Base-by-base conservation (phyloP, 495 filamentous ascomycete genomes). In the Letharia columbiana region DNA sequence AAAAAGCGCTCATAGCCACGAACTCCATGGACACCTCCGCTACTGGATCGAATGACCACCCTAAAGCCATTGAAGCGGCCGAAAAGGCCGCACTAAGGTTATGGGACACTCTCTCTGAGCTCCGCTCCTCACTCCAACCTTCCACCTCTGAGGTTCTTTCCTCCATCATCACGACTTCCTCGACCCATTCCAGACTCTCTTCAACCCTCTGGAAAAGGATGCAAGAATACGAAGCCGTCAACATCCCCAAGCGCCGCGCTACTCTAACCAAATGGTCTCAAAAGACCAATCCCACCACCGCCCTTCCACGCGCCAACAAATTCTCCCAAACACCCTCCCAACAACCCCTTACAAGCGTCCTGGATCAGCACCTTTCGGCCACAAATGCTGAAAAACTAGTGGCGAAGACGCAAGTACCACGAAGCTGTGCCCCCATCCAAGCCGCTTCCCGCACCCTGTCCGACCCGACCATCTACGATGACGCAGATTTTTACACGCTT, bases 401-500 rank as follows among this genome's bases (percentile, higher is more conserved):
- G 44, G 82, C 80, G 71, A 76, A 86, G 71, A 86, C 91, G 61
- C 63, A 79, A 11, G 83, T 81, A 0, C 86, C 89, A 15, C 82
- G 89, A 33, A 89, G 86, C 2, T 91, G 89, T 70, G 90, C 90
- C 8, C 90, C 89, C 0, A 70, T 83, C 0, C 89, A 91, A 70
- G 78, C 83, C 23, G 76, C 82, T 13, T 74, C 74, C 13, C 42
- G 39, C 20, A 23, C 44, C 47, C 47, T 42, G 50, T 69, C 57
- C 28, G 50, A 66, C 35, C 31, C 62, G 3, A 70, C 78, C 6
- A 83, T 96, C 72, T 98, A 92, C 77, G 93, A 98, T 71, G 94
- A 98, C 71, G 88, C 89, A 11, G 86, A 91, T 73, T 96, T 98
- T 77, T 98, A 98, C 79, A 89, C 94, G 72, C 81, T 91, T 11